Base-by-base conservation (phyloP, 2,329 filamentous ascomycete species). In the Trichoderma aggressivum region DNA sequence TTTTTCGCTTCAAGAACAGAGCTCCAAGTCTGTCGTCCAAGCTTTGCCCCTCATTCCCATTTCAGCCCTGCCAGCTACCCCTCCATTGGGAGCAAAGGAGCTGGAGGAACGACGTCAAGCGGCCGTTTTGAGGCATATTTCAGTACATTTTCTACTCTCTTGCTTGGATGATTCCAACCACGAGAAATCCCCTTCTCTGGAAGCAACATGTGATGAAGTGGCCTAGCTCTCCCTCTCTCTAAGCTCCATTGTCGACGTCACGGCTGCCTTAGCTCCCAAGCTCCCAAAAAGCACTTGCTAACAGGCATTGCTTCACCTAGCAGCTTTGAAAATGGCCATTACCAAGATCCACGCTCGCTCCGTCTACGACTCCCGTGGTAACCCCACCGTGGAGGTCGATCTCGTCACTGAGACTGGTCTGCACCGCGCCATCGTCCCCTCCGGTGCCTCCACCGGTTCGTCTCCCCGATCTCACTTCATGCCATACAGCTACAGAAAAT, bases 381-480 rank as follows among this genome's bases (percentile, higher is more conserved):
- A 99, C 91, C 96, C 96, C 80, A 99, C 96, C 82, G 95, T 98
- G 81, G 95, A 98, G 89, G 95, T 98, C 80, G 95, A 98, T 83
- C 90, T 98, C 79, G 92, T 97, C 86, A 98, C 94, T 78, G 94
- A 97, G 87, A 97, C 92, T 79, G 95, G 95, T 81, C 91, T 98
- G 75, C 94, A 98, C 90, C 94, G 95, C 81, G 94, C 95, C 82
- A 98, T 98, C 82, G 95, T 98, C 75, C 95, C 95, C 79, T 98
- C 94, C 76, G 95, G 95, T 83, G 95, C 95, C 80, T 98, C 95
- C 79, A 98, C 94, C 79, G 94, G 92, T 94, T 83, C 81, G 90
- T 81, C 72, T 75, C 77, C 73, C 75, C 77, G 77, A 80, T 73
- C 68, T 74, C 58, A 72, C 71, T 62, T 72, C 71, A 21, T 73